Percentiles rank a stretch among this genome's conserved stretches.
phyloP scores from a whole-genome alignment of 495 filamentous ascomycete genomes.

The Penicillium parvum region DNA sequence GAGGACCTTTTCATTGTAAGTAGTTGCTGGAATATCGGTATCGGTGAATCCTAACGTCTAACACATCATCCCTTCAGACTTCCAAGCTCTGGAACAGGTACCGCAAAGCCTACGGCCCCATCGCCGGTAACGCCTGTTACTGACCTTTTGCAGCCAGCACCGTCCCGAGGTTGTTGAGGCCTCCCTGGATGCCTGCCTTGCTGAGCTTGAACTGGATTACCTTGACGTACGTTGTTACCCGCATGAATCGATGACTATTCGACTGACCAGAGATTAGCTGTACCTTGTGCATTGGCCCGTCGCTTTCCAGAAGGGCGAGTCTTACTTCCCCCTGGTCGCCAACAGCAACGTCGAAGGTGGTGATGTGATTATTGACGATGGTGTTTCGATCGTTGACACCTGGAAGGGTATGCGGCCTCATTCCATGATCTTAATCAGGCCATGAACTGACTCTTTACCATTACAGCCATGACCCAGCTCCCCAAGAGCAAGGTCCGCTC shows the following conservation, averaged over 20 bases:
- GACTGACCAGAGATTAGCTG: constrained; percentile 30
- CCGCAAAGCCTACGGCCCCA: background rate
- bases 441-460: background rate
- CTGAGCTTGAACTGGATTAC: constrained; percentile 47
- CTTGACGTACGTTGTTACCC: constrained; percentile 40
- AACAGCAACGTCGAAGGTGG: constrained; percentile 35
- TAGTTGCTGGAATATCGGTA: background rate
- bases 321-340: constrained; percentile 41
- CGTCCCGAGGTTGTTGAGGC: constrained; percentile 43
- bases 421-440: background rate
- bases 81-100: constrained; percentile 47
- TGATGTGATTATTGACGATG: constrained; percentile 41
- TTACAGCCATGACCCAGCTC: constrained; percentile 45
- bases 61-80: constrained; percentile 24
- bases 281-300: constrained; percentile 53
- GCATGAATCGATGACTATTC: too few species aligned
- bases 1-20: constrained; percentile 49
- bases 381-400: constrained; percentile 48
- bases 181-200: constrained; percentile 42
- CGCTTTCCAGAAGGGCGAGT: constrained; percentile 39
- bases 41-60: constrained; percentile 1
- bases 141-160: constrained; percentile 33
- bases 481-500: constrained; percentile 48
- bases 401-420: constrained; percentile 36
- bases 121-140: background rate